Evolutionary conservation across 1,139 yeast genomes (phyloP), one percentile per base, ranked within the genome.

Genomic region (Yarrowia galli): DNA sequence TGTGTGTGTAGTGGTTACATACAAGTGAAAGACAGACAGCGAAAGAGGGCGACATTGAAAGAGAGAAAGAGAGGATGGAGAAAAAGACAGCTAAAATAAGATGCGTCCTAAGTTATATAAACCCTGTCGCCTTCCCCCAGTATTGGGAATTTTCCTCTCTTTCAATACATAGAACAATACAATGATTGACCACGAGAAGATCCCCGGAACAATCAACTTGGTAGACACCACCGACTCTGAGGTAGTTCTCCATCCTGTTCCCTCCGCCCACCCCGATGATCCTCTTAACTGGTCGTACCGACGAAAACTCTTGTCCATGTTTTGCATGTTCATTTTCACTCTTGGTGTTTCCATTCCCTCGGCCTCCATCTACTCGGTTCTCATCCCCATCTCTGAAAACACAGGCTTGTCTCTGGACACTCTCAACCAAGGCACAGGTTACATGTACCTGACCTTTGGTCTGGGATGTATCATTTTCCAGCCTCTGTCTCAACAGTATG

Each of bases 401-500:
- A 79, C 83, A 18, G 79, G 79, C 61, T 75, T 83, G 53, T 73
- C 83, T 3, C 75, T 83, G 22, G 76, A 76, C 7, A 79, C 83
- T 67, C 75, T 84, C 69, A 84, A 83, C 71, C 79, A 81, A 36
- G 87, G 87, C 71, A 83, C 87, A 12, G 87, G 87, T 65, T 83
- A 82, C 71, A 77, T 80, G 76, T 84, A 83, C 70, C 74, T 76
- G 54, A 79, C 81, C 58, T 76, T 84, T 53, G 88, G 87, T 56
- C 72, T 84, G 69, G 85, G 86, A 10, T 82, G 85, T 71, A 75
- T 83, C 35, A 67, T 84, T 22, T 79, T 82, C 75, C 85, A 83
- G 72, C 88, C 88, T 0, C 69, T 84, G 56, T 86, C 87, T 8
- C 77, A 83, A 72, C 84, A 83, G 70, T 84, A 79, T 70, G 89